These are phyloP conservation scores for Onygena corvina DNA, from an alignment of 2,329 filamentous ascomycete genomes.

Conservation along the genomic window DNA sequence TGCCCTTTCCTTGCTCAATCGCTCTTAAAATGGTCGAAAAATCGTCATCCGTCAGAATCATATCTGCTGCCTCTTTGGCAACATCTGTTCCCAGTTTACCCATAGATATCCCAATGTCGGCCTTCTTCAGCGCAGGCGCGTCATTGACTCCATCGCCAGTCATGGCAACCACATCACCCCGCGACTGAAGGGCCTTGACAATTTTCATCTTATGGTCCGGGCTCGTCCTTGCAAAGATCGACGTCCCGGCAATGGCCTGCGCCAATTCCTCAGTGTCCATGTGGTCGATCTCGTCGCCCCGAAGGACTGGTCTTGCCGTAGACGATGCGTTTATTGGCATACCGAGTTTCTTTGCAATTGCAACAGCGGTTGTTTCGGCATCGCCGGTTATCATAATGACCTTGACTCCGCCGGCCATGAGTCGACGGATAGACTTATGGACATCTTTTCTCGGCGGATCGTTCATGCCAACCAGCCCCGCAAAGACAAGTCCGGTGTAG, in stretches of 20 bases:
- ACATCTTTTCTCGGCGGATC: constrained; percentile 89
- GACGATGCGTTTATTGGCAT: constrained; percentile 62
- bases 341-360: constrained; percentile 87
- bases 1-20: constrained; percentile 97
- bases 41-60: constrained; percentile 79
- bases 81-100: constrained; percentile 90
- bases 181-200: constrained; percentile 74
- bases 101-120: constrained; percentile 97
- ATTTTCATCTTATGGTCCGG: constrained; percentile 99
- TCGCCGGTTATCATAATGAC: constrained; percentile 99
- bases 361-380: constrained; percentile 84
- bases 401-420: constrained; percentile 90
- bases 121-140: constrained; percentile 89
- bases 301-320: constrained; percentile 53
- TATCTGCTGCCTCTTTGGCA: constrained; percentile 85
- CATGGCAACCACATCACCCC: constrained; percentile 96
- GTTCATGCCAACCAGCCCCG: constrained; percentile 91
- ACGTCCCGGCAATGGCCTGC: constrained; percentile 73
- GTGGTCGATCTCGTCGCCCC: constrained; percentile 81
- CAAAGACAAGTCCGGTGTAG: constrained; percentile 76
- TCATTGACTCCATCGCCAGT: constrained; percentile 98
- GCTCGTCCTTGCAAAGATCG: constrained; percentile 90
- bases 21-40: constrained; percentile 84
- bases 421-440: constrained; percentile 69
- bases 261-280: constrained; percentile 81